Percentiles rank a stretch among this genome's conserved stretches.
Evolutionary conservation across 805 yeast species (phyloP).

Genomic region (Yamadazyma tumulicola): DNA sequence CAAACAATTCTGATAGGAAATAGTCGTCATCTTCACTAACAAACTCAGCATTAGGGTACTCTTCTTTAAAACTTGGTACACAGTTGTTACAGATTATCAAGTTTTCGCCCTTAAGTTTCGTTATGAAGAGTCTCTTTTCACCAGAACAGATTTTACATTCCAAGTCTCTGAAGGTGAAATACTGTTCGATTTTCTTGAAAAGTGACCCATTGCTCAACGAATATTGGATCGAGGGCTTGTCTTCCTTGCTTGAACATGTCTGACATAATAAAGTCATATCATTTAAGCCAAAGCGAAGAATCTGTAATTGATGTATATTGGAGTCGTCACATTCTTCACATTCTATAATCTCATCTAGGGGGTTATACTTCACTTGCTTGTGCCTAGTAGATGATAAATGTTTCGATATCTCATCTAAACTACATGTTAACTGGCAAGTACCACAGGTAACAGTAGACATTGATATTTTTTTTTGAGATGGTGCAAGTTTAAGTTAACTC

Average conservation of each 20-base stretch:
- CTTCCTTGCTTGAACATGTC: constrained; percentile 40
- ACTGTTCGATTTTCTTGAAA: constrained; percentile 45
- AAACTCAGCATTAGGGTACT: constrained; percentile 15
- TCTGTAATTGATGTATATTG: constrained; percentile 50
- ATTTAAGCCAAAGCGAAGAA: constrained; percentile 52
- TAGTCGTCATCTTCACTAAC: constrained; percentile 45
- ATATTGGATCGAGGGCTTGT: constrained; percentile 48
- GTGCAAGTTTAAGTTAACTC: too few species aligned
- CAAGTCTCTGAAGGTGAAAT: constrained; percentile 49
- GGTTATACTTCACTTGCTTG: constrained; percentile 37
- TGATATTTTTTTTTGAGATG: not conserved
- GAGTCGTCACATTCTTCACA: constrained; percentile 55
- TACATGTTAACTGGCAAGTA: constrained; percentile 10
- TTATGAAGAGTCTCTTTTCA: constrained; percentile 41
- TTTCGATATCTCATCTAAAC: constrained; percentile 39
- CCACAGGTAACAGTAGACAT: constrained; percentile 10
- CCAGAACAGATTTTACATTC: constrained; percentile 43
- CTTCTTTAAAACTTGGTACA: constrained; percentile 18
- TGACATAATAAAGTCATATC: constrained; percentile 52
- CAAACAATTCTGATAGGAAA: constrained; percentile 46
- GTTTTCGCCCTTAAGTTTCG: constrained; percentile 8
- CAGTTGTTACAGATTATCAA: constrained; percentile 44
- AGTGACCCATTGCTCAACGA: constrained; percentile 53
- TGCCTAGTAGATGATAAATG: constrained; percentile 55
- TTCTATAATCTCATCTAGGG: constrained; percentile 39